phyloP scores from a whole-genome alignment of 352 stramenopile genomes.

The Globisporangium yorkense region DNA sequence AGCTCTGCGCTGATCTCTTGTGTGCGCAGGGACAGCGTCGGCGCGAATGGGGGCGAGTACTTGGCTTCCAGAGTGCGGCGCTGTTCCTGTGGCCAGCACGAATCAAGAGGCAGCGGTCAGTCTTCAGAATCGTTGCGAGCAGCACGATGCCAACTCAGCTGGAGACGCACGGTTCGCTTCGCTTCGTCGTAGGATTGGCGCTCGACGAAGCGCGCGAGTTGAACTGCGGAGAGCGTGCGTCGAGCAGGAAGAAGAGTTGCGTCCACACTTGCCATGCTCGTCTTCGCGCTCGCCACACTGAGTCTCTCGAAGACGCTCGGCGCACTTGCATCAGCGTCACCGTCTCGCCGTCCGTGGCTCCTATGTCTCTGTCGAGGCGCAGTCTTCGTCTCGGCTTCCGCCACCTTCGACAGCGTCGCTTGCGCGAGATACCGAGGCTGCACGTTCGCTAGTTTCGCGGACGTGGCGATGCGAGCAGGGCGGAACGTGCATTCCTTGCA shows the following conservation, averaged over 20 bases:
- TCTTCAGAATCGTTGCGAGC: neutral
- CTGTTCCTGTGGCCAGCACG: slow-evolving; percentile 4
- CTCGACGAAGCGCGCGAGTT: slow-evolving; percentile 20
- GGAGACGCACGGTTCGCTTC: slow-evolving; percentile 3
- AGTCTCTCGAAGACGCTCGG: slow-evolving; percentile 25
- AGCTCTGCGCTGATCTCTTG: slow-evolving; percentile 21
- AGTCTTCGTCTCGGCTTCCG: neutral
- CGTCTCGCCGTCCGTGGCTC: neutral
- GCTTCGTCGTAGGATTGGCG: slow-evolving; percentile 12
- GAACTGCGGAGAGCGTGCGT: neutral
- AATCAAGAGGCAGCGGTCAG: slow-evolving; percentile 2
- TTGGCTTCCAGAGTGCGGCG: slow-evolving; percentile 9
- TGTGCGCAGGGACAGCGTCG: slow-evolving; percentile 21
- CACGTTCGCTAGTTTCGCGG: neutral
- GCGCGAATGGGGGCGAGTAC: slow-evolving; percentile 16
- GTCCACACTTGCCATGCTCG: neutral
- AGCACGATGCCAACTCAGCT: neutral
- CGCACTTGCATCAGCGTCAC: neutral
- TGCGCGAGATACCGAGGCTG: slow-evolving; percentile 8
- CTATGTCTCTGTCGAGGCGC: neutral
- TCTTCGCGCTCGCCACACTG: slow-evolving; percentile 5
- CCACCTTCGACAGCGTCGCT: neutral
- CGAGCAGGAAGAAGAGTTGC: slow-evolving; percentile 1
- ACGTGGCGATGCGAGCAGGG: slow-evolving; percentile 15
- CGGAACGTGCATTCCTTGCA: slow-evolving; percentile 31